A percentile compares a stretch with the other conserved stretches of the same genome.
phyloP scores from a whole-genome alignment of 371 early-diverging fungal genomes.

The Cokeromyces recurvatus region DNA sequence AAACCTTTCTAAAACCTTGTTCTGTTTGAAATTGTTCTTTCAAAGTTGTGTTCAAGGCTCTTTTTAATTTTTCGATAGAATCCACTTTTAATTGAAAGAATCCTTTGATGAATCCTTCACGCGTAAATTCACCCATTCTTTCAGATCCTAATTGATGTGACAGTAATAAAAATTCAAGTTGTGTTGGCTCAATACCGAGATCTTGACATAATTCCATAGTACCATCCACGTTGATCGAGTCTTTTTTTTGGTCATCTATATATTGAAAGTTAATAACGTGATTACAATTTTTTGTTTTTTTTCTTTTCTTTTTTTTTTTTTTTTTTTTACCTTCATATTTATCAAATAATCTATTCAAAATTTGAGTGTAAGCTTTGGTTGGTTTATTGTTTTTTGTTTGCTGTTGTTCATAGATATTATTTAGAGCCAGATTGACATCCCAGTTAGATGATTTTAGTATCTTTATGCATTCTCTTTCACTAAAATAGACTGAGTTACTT shows the following conservation, averaged over 20 bases:
- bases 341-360: constrained; percentile 55
- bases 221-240: constrained; percentile 71
- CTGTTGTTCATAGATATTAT: constrained; percentile 48
- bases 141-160: constrained; percentile 69
- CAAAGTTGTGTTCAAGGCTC: constrained; percentile 45
- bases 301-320: too few relatives aligned
- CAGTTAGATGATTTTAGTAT: constrained; percentile 54
- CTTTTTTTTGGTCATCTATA: constrained; percentile 59
- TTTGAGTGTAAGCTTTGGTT: constrained; percentile 8
- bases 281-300: too few relatives aligned
- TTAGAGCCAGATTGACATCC: constrained; percentile 66
- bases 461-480: constrained; percentile 51
- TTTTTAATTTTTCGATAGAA: constrained; percentile 61
- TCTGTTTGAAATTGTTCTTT: constrained; percentile 35
- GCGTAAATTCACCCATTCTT: constrained; percentile 74
- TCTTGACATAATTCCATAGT: constrained; percentile 67
- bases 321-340: constrained; percentile 68
- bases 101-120: constrained; percentile 60
- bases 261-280: not conserved
- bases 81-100: constrained; percentile 66
- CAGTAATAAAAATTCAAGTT: constrained; percentile 70
- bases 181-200: constrained; percentile 74
- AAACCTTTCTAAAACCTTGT: constrained; percentile 69
- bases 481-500: constrained; percentile 12
- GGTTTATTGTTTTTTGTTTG: not conserved